phyloP scores from a whole-genome alignment of 1,284 basidiomycete species.

The Rhodotorula glutinis region DNA sequence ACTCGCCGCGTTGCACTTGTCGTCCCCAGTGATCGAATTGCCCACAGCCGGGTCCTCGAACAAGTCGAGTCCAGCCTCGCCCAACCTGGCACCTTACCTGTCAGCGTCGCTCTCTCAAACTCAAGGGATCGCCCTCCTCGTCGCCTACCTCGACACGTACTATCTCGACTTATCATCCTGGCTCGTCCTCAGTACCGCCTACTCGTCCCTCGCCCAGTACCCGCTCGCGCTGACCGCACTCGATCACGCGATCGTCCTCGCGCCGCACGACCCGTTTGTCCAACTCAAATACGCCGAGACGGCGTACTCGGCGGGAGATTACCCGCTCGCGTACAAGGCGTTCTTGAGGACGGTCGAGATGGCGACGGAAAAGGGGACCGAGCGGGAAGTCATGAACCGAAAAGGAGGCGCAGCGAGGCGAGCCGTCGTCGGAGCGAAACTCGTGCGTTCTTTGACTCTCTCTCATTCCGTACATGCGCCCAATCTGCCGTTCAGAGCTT shows the following conservation, averaged over 20 bases:
- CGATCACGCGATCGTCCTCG: conserved; percentile 74
- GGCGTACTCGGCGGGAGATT: conserved; percentile 67
- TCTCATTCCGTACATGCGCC: no score
- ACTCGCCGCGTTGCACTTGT: conserved; percentile 25
- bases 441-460: conserved; percentile 56
- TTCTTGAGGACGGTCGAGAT: conserved; percentile 80
- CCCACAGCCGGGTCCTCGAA: background rate
- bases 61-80: conserved; percentile 11
- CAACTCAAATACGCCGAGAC: conserved; percentile 80
- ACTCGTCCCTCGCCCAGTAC: conserved; percentile 74
- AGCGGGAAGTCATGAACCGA: conserved; percentile 13
- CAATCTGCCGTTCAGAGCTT: no score
- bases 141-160: conserved; percentile 81
- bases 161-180: conserved; percentile 90
- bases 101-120: conserved; percentile 3
- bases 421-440: conserved; percentile 82
- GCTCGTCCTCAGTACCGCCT: conserved; percentile 88
- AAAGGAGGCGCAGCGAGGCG: conserved; percentile 47
- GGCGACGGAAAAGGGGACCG: conserved; percentile 51
- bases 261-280: conserved; percentile 80
- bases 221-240: conserved; percentile 66
- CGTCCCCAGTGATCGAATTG: background rate
- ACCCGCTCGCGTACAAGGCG: conserved; percentile 74
- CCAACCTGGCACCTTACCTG: conserved; percentile 45
- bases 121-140: conserved; percentile 69